Conservation (phyloP, 1,284 basidiomycete genomes). For the Malassezia pachydermatis region DNA sequence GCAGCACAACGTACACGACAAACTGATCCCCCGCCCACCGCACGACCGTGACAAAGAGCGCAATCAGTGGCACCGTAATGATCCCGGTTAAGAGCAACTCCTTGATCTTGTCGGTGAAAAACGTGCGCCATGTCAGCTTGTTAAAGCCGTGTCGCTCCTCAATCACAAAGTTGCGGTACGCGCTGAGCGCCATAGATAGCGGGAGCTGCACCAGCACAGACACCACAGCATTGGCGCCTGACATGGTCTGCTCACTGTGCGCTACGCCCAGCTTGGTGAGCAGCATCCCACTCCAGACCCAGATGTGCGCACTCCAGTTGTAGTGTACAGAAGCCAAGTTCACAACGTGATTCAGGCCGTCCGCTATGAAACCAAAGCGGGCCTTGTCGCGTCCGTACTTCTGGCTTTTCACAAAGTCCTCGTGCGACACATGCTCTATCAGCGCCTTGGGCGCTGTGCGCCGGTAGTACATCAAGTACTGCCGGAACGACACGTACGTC, state of each 20-base stretch:
- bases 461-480: constrained; percentile 72
- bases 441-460: constrained; percentile 67
- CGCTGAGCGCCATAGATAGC: constrained; percentile 58
- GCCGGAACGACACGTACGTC: constrained; percentile 72
- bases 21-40: constrained; percentile 65
- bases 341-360: constrained; percentile 62
- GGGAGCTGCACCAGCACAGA: constrained; percentile 46
- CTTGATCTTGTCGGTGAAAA: constrained; percentile 66
- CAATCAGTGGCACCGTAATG: constrained; percentile 78
- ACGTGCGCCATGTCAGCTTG: constrained; percentile 66
- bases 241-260: constrained; percentile 62
- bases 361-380: constrained; percentile 65
- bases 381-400: constrained; percentile 84
- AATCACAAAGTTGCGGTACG: constrained; percentile 82
- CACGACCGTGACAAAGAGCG: constrained; percentile 77
- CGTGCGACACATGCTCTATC: constrained; percentile 60
- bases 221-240: constrained; percentile 59
- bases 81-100: constrained; percentile 62
- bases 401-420: constrained; percentile 79
- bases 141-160: constrained; percentile 96
- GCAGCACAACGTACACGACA: constrained; percentile 40
- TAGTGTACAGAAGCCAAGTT: constrained; percentile 64
- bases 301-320: constrained; percentile 70
- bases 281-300: constrained; percentile 57
- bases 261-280: constrained; percentile 17